phyloP scores from a whole-genome alignment of 2,329 filamentous ascomycete species.

The Aspergillus floridensis region DNA sequence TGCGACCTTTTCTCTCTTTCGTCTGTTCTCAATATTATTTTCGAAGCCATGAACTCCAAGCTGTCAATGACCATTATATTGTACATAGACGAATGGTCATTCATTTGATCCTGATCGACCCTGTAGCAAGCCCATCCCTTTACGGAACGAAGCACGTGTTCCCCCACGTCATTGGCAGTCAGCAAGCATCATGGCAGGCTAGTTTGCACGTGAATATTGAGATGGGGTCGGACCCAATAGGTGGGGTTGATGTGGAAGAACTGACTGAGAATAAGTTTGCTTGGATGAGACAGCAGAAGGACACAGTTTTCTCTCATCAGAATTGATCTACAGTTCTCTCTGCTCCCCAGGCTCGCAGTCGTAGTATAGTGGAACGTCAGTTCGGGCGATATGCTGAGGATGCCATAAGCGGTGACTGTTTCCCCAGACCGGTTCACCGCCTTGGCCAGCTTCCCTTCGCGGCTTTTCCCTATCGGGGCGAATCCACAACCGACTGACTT shows the following conservation, averaged over 20 bases:
- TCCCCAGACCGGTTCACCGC: conserved; percentile 12
- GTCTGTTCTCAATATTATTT: not conserved
- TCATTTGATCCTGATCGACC: no score
- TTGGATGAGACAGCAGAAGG: not conserved
- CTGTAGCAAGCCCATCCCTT: not conserved
- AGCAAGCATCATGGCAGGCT: not conserved
- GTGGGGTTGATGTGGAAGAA: not conserved
- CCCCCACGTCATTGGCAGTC: conserved; percentile 16
- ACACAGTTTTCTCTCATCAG: not conserved
- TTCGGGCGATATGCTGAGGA: not conserved
- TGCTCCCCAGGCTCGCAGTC: no score
- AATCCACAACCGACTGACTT: conserved; percentile 9
- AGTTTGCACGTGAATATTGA: not conserved
- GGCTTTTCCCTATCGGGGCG: conserved; percentile 15
- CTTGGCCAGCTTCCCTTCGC: conserved; percentile 12
- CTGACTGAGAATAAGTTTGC: no score
- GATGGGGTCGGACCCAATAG: not conserved
- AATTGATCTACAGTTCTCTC: no score
- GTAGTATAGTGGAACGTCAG: not conserved
- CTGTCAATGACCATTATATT: not conserved
- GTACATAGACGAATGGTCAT: conserved; percentile 11
- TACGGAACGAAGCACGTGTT: conserved; percentile 22
- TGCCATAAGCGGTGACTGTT: not conserved
- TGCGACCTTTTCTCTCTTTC: not conserved
- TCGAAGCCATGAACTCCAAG: not conserved